A percentile compares a stretch with the other conserved stretches of the same genome.
phyloP scores from a whole-genome alignment of 768 basidiomycete genomes.

The Lactifluus subvellereus region DNA sequence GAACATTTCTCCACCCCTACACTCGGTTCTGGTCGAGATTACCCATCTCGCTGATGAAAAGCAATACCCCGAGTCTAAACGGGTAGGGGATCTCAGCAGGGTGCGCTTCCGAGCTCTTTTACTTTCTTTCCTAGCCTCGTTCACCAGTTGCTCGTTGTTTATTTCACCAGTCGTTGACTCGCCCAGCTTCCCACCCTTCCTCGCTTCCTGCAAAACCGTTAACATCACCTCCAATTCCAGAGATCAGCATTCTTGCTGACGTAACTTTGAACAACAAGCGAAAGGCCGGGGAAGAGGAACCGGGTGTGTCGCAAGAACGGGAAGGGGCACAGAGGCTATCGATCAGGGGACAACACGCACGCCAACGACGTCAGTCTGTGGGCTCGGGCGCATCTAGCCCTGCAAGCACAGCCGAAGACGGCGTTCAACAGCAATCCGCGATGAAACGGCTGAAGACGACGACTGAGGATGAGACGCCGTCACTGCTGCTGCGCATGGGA shows the following conservation, averaged over 20 bases:
- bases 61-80: conserved; percentile 4
- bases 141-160: background rate
- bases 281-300: conserved; percentile 1
- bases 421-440: background rate
- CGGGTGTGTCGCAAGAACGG: background rate
- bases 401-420: background rate
- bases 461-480: conserved; percentile 11
- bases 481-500: conserved; percentile 15
- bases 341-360: conserved; percentile 15
- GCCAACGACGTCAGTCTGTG: conserved; percentile 10
- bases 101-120: conserved; percentile 18
- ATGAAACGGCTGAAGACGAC: conserved; percentile 12
- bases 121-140: background rate
- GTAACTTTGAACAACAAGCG: background rate
- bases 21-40: conserved; percentile 16
- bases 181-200: background rate
- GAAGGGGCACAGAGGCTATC: conserved; percentile 4
- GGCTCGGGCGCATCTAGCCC: conserved; percentile 2
- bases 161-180: conserved; percentile 7
- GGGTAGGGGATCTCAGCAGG: conserved; percentile 23
- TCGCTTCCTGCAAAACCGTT: conserved; percentile 7
- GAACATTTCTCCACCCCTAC: conserved; percentile 12
- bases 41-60: conserved; percentile 10
- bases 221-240: background rate
- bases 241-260: background rate